Conservation (phyloP, 306 rosid genomes). For the Lagenaria siceraria region DNA sequence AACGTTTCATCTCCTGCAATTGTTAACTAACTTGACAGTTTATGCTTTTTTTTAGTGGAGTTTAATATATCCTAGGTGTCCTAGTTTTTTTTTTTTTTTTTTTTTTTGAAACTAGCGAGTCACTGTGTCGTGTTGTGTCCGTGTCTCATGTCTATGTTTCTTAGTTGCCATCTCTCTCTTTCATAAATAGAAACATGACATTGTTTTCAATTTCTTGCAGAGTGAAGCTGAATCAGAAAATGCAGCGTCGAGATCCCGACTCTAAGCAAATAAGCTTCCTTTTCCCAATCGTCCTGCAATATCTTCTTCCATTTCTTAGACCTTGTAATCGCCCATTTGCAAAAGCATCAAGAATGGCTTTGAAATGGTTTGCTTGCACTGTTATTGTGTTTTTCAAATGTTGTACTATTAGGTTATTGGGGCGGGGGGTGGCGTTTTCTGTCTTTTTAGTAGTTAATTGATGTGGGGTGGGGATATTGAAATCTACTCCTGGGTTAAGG, state of each 20-base stretch:
- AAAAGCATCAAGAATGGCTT: background rate
- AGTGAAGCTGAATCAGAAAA: slow-evolving; percentile 47
- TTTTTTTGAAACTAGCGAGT: no score
- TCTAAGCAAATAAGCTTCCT: slow-evolving; percentile 20
- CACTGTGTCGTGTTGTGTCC: no score
- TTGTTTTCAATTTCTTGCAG: slow-evolving; percentile 26
- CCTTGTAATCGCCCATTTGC: background rate
- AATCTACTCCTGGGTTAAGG: background rate
- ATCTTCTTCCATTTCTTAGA: background rate
- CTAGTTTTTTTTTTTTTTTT: no score
- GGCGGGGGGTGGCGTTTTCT: no score
- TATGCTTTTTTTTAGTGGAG: no score
- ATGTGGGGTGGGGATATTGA: background rate
- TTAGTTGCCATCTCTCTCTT: background rate
- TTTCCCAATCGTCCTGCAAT: background rate
- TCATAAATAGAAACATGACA: background rate
- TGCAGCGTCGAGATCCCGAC: slow-evolving; percentile 38
- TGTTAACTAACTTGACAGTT: no score
- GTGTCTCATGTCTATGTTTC: no score
- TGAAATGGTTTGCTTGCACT: background rate
- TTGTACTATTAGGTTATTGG: no score
- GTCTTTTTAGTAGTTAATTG: background rate
- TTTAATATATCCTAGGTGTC: no score
- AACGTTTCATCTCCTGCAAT: no score
- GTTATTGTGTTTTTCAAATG: background rate